Percentiles rank a stretch among this genome's conserved stretches.
Evolutionary conservation across 768 basidiomycete genomes (phyloP).

Genomic region (Mycena filopes): DNA sequence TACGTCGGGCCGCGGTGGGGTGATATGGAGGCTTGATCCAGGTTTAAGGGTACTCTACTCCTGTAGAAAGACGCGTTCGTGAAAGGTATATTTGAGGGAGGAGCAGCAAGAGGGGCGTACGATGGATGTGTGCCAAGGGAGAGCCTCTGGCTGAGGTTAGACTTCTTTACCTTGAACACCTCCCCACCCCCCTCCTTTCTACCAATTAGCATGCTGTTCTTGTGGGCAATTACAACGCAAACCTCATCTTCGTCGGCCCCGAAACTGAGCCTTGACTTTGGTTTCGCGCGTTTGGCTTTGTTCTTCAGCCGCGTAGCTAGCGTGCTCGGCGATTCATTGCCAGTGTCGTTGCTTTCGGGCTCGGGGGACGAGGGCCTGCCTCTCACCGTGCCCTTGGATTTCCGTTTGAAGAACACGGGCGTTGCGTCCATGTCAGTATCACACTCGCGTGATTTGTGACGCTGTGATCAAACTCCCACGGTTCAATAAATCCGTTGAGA

Average conservation of each 20-base stretch:
- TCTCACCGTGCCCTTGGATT: slow-evolving; percentile 53
- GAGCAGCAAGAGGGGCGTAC: slow-evolving; percentile 39
- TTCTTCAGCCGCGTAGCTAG: slow-evolving; percentile 77
- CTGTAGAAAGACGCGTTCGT: slow-evolving; percentile 21
- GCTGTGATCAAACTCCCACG: too few species aligned
- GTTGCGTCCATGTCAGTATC: slow-evolving; percentile 41
- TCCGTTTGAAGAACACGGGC: slow-evolving; percentile 63
- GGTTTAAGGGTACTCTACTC: slow-evolving; percentile 49
- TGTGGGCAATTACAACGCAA: slow-evolving; percentile 36
- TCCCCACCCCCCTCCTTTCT: slow-evolving; percentile 68
- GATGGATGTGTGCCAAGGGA: slow-evolving; percentile 62
- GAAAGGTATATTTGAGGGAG: neutral
- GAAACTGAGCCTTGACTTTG: slow-evolving; percentile 81
- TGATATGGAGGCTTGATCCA: slow-evolving; percentile 69
- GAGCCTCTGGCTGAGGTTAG: slow-evolving; percentile 30
- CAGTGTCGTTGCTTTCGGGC: slow-evolving; percentile 42
- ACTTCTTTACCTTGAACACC: slow-evolving; percentile 78
- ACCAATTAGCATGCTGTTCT: slow-evolving; percentile 41
- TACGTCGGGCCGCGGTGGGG: slow-evolving; percentile 70
- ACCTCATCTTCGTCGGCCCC: slow-evolving; percentile 76
- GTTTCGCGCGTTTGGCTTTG: slow-evolving; percentile 72
- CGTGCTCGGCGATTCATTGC: slow-evolving; percentile 66
- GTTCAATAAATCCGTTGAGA: too few species aligned
- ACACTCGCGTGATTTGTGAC: too few species aligned
- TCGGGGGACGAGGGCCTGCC: slow-evolving; percentile 56